Evolutionary conservation across 2,329 filamentous ascomycete species (phyloP), one percentile per base, ranked within the genome.

Genomic region (Nemania sp.): DNA sequence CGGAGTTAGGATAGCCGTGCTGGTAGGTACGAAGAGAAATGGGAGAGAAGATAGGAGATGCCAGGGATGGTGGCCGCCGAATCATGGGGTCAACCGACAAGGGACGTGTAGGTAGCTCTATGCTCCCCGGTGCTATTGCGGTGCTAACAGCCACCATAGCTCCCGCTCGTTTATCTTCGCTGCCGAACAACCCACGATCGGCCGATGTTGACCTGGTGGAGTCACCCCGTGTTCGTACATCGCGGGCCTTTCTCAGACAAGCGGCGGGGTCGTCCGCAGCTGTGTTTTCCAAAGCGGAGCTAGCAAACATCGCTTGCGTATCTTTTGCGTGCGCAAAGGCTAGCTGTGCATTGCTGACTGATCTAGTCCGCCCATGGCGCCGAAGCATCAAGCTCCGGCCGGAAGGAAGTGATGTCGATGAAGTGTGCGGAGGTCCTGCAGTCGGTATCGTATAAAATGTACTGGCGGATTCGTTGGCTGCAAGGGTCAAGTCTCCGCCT

Each of bases 71-170:
- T n/a, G n/a, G n/a, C n/a, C n/a, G n/a, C 32, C 71, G 66, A 49
- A 54, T 66, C 40, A 50, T 72, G 0, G 82, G 82, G 34, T 78
- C 75, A 49, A 81, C 77, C 15, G 82, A 77, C 11, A 80, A 80
- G 9, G 74, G 80, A 66, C 71, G 80, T 60, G 67, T 81, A 65
- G 72, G 83, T 73, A 72, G 77, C 68, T 79, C 86, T 66, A 80
- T 80, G 72, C 72, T 86, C 59, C 89, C 90, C 3, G 87, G 81
- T 1, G 83, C 89, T 20, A 83, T 77, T 1, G 86, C 81, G 3
- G 81, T 85, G 71, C 83, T 90, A 25, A 91, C 68, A 3, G 84
- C 85, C 2, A 92, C 80, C 64, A 84, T 86, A 1, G 90, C 80
- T 42, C 82, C 82, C 2, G 83, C 83, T 61, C 89, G 87, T 65